These are phyloP conservation scores for Acmispon strigosus DNA, from an alignment of 306 rosid species.

Conservation along the genomic window DNA sequence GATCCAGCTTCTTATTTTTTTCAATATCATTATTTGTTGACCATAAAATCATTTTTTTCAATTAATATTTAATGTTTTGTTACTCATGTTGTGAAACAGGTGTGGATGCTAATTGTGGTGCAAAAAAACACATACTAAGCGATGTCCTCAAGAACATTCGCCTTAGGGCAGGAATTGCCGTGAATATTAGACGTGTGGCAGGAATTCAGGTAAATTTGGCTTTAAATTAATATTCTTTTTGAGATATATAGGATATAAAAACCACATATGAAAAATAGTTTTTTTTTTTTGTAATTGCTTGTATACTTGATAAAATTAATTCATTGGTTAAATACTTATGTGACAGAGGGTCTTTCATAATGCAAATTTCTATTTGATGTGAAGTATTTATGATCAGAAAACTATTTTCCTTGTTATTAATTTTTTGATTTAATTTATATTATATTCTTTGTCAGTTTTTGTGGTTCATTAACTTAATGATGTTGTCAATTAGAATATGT, in stretches of 20 bases:
- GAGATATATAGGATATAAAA: neutral
- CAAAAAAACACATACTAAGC: neutral
- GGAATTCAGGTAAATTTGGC: slow-evolving; percentile 52
- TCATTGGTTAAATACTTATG: too few species aligned
- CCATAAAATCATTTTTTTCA: neutral
- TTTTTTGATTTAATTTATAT: neutral
- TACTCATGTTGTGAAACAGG: neutral
- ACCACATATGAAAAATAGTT: neutral
- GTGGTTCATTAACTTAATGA: neutral
- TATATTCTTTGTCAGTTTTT: neutral
- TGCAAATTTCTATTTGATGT: neutral
- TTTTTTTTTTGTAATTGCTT: too few species aligned
- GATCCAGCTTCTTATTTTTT: neutral
- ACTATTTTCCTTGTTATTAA: neutral
- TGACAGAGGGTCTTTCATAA: neutral
- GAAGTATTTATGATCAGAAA: neutral
- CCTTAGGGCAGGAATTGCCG: slow-evolving; percentile 41
- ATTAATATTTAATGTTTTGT: neutral
- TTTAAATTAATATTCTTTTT: neutral
- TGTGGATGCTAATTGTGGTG: neutral
- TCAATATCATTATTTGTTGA: neutral
- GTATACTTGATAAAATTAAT: too few species aligned
- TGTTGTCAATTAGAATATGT: slow-evolving; percentile 35
- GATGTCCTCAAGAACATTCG: slow-evolving; percentile 25
- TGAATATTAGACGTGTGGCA: slow-evolving; percentile 41